These are phyloP conservation scores for Emmonsiellopsis sp. DNA, from an alignment of 2,329 filamentous ascomycete species.

Conservation along the genomic window DNA sequence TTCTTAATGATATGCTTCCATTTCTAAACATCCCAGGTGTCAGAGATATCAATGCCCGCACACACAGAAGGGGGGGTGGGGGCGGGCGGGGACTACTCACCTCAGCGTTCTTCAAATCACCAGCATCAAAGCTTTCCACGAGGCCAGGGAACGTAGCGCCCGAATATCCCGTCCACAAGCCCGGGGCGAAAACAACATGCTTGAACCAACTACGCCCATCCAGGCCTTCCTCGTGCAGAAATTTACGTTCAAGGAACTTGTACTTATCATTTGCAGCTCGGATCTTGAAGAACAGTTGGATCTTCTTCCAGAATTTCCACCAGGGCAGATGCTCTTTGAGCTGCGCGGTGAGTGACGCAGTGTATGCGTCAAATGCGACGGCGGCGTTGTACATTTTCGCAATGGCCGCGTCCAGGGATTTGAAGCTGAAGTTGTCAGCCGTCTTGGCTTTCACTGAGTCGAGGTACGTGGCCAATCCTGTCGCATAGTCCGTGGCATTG, in stretches of 20 bases:
- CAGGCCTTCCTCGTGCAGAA: slow-evolving; percentile 66
- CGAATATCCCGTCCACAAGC: slow-evolving; percentile 83
- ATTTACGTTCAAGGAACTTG: slow-evolving; percentile 73
- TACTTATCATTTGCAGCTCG: slow-evolving; percentile 67
- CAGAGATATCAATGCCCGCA: slow-evolving; percentile 1
- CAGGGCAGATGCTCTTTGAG: slow-evolving; percentile 55
- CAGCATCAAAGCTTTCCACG: slow-evolving; percentile 52
- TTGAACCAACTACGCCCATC: slow-evolving; percentile 85
- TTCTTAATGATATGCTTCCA: slow-evolving; percentile 31
- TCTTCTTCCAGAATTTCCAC: slow-evolving; percentile 66
- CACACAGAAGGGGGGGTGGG: background rate
- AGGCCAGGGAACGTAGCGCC: slow-evolving; percentile 60
- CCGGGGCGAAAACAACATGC: slow-evolving; percentile 87
- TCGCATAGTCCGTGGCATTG: slow-evolving; percentile 56
- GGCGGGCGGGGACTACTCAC: slow-evolving; percentile 35
- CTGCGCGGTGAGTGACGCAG: slow-evolving; percentile 39
- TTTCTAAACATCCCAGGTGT: slow-evolving; percentile 23
- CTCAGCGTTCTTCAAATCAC: slow-evolving; percentile 38
- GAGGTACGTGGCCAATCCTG: slow-evolving; percentile 42
- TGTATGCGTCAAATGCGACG: slow-evolving; percentile 42
- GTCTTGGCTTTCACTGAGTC: slow-evolving; percentile 19
- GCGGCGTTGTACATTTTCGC: slow-evolving; percentile 41
- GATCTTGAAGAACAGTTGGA: slow-evolving; percentile 56
- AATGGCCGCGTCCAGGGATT: slow-evolving; percentile 41
- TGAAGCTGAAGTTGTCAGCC: slow-evolving; percentile 30